Conservation (phyloP, 176 grass and related monocot genomes). For the Saccharum spontaneum region DNA sequence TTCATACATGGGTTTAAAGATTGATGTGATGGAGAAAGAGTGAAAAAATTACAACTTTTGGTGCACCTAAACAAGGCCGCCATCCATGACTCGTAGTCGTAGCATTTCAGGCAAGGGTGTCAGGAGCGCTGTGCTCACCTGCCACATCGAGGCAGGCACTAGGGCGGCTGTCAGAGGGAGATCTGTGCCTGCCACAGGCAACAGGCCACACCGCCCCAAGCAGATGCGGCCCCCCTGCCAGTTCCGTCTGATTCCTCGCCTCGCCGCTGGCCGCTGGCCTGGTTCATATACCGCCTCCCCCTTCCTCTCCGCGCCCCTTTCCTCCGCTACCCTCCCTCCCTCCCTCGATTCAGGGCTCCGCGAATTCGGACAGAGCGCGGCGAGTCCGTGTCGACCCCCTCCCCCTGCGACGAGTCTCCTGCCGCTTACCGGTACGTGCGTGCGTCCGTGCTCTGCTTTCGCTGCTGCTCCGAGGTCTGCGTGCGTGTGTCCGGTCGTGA, state of each 20-base stretch:
- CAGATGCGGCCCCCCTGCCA: neutral
- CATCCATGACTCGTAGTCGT: too few relatives aligned
- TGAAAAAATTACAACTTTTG: too few relatives aligned
- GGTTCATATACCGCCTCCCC: neutral
- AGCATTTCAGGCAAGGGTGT: too few relatives aligned
- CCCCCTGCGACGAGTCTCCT: neutral
- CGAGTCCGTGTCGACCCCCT: neutral
- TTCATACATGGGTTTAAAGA: too few relatives aligned
- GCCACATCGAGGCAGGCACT: too few relatives aligned
- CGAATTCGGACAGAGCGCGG: neutral
- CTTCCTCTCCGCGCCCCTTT: neutral
- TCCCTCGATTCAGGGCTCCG: neutral
- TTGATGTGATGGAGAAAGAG: too few relatives aligned
- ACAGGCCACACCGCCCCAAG: neutral
- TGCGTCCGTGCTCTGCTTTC: neutral
- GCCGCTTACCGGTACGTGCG: slow-evolving; percentile 9
- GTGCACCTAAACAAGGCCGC: too few relatives aligned
- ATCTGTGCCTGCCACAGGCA: too few relatives aligned
- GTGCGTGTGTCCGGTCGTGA: neutral
- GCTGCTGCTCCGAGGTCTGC: neutral
- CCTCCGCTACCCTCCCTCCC: neutral
- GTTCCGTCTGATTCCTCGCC: neutral
- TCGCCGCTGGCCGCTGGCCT: neutral
- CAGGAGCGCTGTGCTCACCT: too few relatives aligned
- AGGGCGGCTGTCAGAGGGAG: too few relatives aligned